Evolutionary conservation across 768 basidiomycete genomes (phyloP).

Genomic region (Lactifluus pinguis): DNA sequence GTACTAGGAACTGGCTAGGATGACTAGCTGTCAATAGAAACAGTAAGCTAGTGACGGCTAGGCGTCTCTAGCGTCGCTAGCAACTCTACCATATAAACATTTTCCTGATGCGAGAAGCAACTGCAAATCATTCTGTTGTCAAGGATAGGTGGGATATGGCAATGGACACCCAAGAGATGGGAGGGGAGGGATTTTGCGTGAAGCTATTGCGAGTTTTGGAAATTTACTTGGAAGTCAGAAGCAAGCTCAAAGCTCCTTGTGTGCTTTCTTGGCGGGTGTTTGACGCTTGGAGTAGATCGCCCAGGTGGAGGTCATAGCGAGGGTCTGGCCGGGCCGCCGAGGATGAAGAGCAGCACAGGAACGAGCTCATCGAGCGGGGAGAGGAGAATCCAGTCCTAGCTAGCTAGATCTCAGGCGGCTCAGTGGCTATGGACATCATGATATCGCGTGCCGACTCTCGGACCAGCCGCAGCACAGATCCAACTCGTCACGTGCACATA

Average conservation of each 20-base stretch:
- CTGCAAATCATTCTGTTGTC: background rate
- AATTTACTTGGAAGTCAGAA: constrained; percentile 4
- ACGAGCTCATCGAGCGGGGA: constrained; percentile 53
- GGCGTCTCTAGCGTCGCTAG: no score
- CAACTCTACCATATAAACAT: no score
- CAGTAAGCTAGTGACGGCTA: no score
- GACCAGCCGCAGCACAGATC: no score
- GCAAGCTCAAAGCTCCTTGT: constrained; percentile 22
- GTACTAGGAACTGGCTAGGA: no score
- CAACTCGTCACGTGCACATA: no score
- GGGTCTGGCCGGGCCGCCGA: constrained; percentile 79
- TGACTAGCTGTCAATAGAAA: no score
- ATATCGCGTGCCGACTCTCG: no score
- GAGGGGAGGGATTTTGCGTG: background rate
- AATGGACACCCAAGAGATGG: background rate
- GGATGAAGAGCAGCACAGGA: constrained; percentile 48
- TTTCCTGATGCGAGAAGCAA: no score
- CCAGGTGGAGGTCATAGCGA: constrained; percentile 85
- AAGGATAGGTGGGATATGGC: background rate
- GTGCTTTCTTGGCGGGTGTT: constrained; percentile 9
- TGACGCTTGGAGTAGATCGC: constrained; percentile 67
- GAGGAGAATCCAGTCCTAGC: constrained; percentile 59
- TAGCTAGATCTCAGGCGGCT: no score
- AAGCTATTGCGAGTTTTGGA: background rate
- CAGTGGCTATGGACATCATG: no score